Conservation (phyloP, 352 stramenopile genomes). For the Aphanomyces cochlioides region DNA sequence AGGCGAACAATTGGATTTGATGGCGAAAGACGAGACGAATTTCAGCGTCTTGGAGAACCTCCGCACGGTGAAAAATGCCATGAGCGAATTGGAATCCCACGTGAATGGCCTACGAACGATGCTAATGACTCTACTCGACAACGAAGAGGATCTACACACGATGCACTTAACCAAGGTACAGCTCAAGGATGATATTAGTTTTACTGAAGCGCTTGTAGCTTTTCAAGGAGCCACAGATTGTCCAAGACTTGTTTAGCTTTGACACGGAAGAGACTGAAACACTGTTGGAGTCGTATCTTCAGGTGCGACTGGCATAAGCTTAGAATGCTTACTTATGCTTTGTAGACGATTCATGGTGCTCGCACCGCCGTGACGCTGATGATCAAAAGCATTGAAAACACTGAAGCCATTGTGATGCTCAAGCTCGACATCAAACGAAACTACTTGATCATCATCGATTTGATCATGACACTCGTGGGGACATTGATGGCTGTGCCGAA, state of each 20-base stretch:
- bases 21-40: slow-evolving; percentile 9
- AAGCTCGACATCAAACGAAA: slow-evolving; percentile 29
- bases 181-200: too few relatives aligned
- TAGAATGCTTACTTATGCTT: too few relatives aligned
- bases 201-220: not conserved
- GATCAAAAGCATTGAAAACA: slow-evolving; percentile 28
- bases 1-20: not conserved
- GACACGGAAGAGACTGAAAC: slow-evolving; percentile 42
- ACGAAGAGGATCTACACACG: slow-evolving; percentile 26
- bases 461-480: slow-evolving; percentile 39
- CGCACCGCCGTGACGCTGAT: slow-evolving; percentile 16
- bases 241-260: slow-evolving; percentile 34
- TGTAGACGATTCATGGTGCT: slow-evolving; percentile 20
- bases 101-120: slow-evolving; percentile 17
- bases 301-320: not conserved
- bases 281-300: slow-evolving; percentile 35
- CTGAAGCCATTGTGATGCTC: slow-evolving; percentile 31
- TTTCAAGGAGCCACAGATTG: not conserved
- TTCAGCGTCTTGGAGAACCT: slow-evolving; percentile 17
- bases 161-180: slow-evolving; percentile 27
- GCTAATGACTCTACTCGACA: slow-evolving; percentile 26
- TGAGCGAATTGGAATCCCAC: slow-evolving; percentile 26
- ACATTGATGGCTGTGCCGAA: slow-evolving; percentile 8
- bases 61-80: slow-evolving; percentile 24
- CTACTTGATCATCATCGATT: slow-evolving; percentile 27